phyloP scores from a whole-genome alignment of 495 filamentous ascomycete genomes.

The Pseudoneurospora amorphoporcata region DNA sequence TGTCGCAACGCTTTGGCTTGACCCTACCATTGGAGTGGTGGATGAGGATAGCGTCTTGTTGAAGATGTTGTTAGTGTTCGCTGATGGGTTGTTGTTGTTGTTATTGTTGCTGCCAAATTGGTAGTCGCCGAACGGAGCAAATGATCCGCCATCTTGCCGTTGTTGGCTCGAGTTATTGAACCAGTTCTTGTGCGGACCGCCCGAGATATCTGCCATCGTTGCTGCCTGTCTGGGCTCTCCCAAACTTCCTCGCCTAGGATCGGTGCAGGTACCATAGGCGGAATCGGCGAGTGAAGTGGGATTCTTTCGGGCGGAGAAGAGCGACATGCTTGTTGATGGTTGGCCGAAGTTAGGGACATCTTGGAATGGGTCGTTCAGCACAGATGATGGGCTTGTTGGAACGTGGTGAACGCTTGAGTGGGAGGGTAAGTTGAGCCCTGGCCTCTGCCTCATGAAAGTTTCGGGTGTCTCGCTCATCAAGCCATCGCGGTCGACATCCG shows the following conservation, averaged over 20 bases:
- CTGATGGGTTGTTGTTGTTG: background rate
- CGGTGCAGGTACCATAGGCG: conserved; percentile 13
- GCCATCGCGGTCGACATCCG: conserved; percentile 19
- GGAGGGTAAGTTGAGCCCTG: conserved; percentile 14
- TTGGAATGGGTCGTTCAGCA: background rate
- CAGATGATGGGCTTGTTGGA: conserved; percentile 17
- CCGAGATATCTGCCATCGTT: background rate
- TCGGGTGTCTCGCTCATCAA: conserved; percentile 19
- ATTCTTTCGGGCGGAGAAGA: background rate
- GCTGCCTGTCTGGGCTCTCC: conserved; percentile 4
- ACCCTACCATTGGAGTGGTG: background rate
- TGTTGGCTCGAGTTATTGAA: background rate
- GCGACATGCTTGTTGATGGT: background rate
- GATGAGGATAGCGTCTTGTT: background rate
- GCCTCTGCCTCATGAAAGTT: conserved; percentile 17
- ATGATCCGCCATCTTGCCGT: background rate
- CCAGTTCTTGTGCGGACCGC: background rate
- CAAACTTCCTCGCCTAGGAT: conserved; percentile 14
- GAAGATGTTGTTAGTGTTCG: background rate
- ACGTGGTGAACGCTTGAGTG: conserved; percentile 21
- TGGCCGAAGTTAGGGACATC: background rate
- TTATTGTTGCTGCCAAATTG: background rate
- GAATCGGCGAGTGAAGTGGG: conserved; percentile 18
- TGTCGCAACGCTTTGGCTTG: background rate
- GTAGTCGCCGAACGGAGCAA: background rate